Conservation (phyloP, 202 grass and related monocot genomes). For the Setaria italica region DNA sequence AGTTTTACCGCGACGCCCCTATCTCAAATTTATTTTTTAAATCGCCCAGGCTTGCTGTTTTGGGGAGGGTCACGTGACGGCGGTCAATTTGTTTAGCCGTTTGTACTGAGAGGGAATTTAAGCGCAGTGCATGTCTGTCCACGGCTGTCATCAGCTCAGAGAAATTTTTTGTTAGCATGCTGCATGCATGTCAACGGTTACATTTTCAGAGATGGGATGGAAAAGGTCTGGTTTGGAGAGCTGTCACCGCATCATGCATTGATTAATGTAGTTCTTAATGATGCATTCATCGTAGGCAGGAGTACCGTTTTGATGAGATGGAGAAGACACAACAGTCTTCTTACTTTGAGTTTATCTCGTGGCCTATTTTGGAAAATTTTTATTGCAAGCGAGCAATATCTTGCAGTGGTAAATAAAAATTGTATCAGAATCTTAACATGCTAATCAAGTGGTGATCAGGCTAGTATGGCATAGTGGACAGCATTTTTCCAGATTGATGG, state of each 20-base stretch:
- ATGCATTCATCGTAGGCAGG: neutral
- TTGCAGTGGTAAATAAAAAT: neutral
- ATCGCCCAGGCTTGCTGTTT: conserved; percentile 18
- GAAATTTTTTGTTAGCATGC: neutral
- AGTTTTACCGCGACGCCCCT: neutral
- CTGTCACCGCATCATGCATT: neutral
- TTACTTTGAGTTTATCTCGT: no score
- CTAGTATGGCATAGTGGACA: neutral
- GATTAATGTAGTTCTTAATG: neutral
- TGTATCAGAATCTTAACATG: neutral
- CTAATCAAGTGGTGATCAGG: neutral
- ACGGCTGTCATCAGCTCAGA: conserved; percentile 5
- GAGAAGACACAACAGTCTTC: neutral
- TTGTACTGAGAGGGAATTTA: conserved; percentile 12
- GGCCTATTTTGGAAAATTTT: neutral
- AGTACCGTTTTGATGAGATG: neutral
- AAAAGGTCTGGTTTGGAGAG: neutral
- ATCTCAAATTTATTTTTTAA: neutral
- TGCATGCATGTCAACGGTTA: conserved; percentile 18
- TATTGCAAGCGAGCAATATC: neutral
- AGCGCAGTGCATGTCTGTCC: conserved; percentile 41
- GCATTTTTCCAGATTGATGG: no score
- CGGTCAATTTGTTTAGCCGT: conserved; percentile 15
- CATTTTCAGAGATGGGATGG: conserved; percentile 5
- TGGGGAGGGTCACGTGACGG: conserved; percentile 12